A percentile compares a stretch with the other conserved stretches of the same genome.
phyloP scores from a whole-genome alignment of 108 stramenopile genomes.

The Nitzschia sp. region DNA sequence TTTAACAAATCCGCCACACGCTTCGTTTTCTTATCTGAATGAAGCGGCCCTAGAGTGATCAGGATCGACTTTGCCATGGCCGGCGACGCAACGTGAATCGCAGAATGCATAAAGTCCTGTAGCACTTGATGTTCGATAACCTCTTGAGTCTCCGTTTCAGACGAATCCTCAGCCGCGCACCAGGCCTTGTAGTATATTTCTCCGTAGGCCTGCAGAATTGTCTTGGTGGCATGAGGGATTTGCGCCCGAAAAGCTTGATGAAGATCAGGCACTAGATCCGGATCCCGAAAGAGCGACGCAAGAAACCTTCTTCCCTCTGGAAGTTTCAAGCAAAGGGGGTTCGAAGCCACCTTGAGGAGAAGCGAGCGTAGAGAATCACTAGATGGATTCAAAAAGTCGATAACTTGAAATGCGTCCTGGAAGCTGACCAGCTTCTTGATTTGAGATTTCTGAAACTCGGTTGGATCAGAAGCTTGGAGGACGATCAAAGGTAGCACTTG shows the following conservation, averaged over 20 bases:
- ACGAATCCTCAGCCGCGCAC: constrained; percentile 49
- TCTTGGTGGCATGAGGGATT: constrained; percentile 59
- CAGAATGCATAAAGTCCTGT: constrained; percentile 83
- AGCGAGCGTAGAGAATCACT: constrained; percentile 56
- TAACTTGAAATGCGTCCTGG: constrained; percentile 69
- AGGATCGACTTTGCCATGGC: constrained; percentile 38
- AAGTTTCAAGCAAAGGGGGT: constrained; percentile 71
- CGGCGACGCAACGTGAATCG: constrained; percentile 55
- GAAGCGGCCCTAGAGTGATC: constrained; percentile 67
- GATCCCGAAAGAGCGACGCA: constrained; percentile 70
- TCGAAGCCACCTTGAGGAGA: constrained; percentile 67
- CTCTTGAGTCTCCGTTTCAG: constrained; percentile 30
- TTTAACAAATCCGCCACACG: constrained; percentile 84
- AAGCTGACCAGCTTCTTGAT: constrained; percentile 77
- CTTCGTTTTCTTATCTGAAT: constrained; percentile 70
- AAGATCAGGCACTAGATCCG: constrained; percentile 63
- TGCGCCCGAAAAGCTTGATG: constrained; percentile 69
- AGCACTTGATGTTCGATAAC: constrained; percentile 81
- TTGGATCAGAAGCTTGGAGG: constrained; percentile 46
- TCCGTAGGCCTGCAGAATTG: constrained; percentile 72
- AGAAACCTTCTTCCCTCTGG: constrained; percentile 75
- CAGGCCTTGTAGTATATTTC: constrained; percentile 90
- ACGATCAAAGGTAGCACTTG: constrained; percentile 83
- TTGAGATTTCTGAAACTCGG: constrained; percentile 58
- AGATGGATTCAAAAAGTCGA: constrained; percentile 89